Conservation (phyloP, 2,329 filamentous ascomycete species). For the Cyclaneusma minus region DNA sequence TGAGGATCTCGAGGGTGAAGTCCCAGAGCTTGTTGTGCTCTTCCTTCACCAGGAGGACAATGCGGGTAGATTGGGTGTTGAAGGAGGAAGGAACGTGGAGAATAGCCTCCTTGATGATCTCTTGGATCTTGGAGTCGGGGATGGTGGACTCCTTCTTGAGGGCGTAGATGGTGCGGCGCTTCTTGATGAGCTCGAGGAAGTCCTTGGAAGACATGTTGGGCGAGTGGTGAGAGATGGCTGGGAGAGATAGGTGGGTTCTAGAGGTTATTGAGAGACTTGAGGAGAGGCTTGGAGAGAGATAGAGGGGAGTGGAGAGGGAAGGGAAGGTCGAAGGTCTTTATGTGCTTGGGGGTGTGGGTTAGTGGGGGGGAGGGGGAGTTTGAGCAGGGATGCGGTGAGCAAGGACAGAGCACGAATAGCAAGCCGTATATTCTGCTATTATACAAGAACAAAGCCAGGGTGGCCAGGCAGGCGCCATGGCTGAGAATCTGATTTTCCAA, state of each 20-base stretch:
- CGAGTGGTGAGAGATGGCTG: slow-evolving; percentile 2
- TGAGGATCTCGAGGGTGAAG: slow-evolving; percentile 46
- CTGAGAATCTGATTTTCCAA: no score
- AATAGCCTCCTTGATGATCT: slow-evolving; percentile 49
- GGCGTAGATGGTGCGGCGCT: slow-evolving; percentile 54
- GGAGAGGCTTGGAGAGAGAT: no score
- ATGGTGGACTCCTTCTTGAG: slow-evolving; percentile 49
- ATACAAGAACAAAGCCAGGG: no score
- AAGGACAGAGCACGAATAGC: no score
- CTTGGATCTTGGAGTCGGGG: slow-evolving; percentile 39
- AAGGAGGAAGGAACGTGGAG: slow-evolving; percentile 64
- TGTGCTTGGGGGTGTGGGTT: no score
- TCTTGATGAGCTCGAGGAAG: slow-evolving; percentile 45
- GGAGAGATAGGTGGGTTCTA: neutral
- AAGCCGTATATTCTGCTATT: no score
- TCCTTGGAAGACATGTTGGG: slow-evolving; percentile 27
- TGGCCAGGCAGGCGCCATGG: no score
- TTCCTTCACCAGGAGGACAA: slow-evolving; percentile 62
- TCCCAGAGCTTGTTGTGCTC: slow-evolving; percentile 88
- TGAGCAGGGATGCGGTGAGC: no score
- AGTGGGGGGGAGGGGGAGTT: no score
- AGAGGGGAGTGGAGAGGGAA: no score
- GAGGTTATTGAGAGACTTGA: no score
- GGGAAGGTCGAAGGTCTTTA: no score
- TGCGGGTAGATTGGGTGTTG: slow-evolving; percentile 74